Evolutionary conservation across 148 eudicot genomes (phyloP), one percentile per base, ranked within the genome.

Genomic region (Pharnaceum exiguum): DNA sequence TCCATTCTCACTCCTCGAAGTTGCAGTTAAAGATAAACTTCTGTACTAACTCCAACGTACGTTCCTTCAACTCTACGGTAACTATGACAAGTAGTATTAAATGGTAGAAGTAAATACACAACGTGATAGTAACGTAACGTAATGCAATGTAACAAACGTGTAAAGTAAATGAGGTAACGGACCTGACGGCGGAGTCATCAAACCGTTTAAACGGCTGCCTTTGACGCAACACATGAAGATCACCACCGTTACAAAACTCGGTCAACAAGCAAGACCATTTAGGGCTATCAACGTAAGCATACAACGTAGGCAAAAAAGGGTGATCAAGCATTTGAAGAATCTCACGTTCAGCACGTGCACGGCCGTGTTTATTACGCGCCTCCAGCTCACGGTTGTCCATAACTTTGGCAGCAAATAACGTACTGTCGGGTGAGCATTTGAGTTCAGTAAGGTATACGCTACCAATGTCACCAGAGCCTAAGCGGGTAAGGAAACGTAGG

Each of bases 161-260:
- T 50, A 3, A 36, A 30, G 8, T 7, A 15, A 55, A 65, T 17
- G 46, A 18, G n/a, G n/a, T n/a, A n/a, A 54, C 77, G 63, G 33
- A 89, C 98, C 98, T 82, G 75, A 91, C 98, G 67, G 96, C 86
- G 63, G 88, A 77, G 12, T 87, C 88, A 0, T 71, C 72, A 71
- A 87, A 91, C 12, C 98, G 87, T 63, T 79, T 87, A 27, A 68
- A 68, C 23, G 90, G 86, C 78, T 87, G 96, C 0, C 90, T 84
- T 62, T 91, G 96, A 10, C 98, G 86, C 68, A 91, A 83, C 23
- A 91, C 84, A 31, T 91, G 98, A 23, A 91, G 94, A 65, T 91
- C 98, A 24, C 97, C 97, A 51, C 97, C 97, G 60, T 86, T 87
- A 57, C 97, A 91, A 37, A 90, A 90, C 87, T 91, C 98, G 6